Base-by-base conservation (phyloP, 2,329 filamentous ascomycete genomes). In the Cladosporium sp. region DNA sequence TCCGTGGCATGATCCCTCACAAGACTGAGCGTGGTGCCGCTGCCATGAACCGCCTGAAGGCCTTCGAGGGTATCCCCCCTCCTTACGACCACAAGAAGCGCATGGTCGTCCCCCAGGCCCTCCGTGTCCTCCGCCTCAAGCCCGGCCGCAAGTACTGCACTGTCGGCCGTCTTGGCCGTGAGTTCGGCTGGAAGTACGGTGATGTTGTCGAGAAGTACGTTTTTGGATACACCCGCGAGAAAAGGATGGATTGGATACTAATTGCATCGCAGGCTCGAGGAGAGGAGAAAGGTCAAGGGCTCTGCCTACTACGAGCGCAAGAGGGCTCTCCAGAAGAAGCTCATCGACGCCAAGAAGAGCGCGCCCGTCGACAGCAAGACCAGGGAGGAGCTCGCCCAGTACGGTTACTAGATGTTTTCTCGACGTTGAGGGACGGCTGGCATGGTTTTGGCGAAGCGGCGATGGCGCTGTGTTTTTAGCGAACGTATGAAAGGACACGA, bases 131-230 rank as follows among this genome's bases (percentile, higher is more conserved):
- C 73, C 84, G 93, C 74, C 82, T 98, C 74, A 94, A 96, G 84
- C 93, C 93, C 69, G 93, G 93, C 72, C 90, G 93, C 82, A 98
- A 98, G 85, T 98, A 95, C 88, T 98, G 93, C 88, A 95, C 91
- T 62, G 92, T 98, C 66, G 93, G 93, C 67, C 85, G 93, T 78
- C 81, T 98, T 72, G 93, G 88, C 77, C 91, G 96, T 78, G 93
- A 98, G 82, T 93, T 97, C 71, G 93, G 93, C 79, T 98, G 93
- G 93, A 98, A 98, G 82, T 97, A 98, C 86, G 88, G 96, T 83
- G 92, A 96, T 73, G 91, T 98, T 71, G 93, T 98, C 78, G 86
- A 85, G 69, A 90, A 88, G 91, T 97, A 79, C 70, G 90, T 86
- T 54, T 27, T 36, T 49, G 20, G 36, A 48, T n/a, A 39, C 7